Evolutionary conservation across 1,284 basidiomycete genomes (phyloP).

Genomic region (Sutorius eximius): DNA sequence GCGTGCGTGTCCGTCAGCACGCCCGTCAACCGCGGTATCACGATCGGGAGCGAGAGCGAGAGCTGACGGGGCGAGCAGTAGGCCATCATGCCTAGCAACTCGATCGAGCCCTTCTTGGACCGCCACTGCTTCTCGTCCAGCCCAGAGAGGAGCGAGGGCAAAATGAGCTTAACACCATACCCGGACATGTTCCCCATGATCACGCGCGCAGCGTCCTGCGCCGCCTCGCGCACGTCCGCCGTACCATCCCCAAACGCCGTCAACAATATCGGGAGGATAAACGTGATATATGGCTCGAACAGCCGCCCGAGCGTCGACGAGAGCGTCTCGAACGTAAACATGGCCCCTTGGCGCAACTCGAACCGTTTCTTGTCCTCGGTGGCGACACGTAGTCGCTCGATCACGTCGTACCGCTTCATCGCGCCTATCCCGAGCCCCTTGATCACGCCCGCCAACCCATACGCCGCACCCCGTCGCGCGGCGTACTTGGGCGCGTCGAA

Average conservation of each 20-base stretch:
- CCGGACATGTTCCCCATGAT: slow-evolving; percentile 97
- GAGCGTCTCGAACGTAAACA: slow-evolving; percentile 95
- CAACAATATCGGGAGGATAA: slow-evolving; percentile 85
- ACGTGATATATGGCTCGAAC: slow-evolving; percentile 94
- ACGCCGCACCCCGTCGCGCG: slow-evolving; percentile 90
- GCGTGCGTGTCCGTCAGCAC: slow-evolving; percentile 97
- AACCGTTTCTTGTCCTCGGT: slow-evolving; percentile 89
- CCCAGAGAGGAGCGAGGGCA: slow-evolving; percentile 88
- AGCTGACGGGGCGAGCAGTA: slow-evolving; percentile 97
- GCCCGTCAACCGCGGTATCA: slow-evolving; percentile 93
- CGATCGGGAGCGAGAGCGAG: slow-evolving; percentile 92
- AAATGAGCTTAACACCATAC: slow-evolving; percentile 92
- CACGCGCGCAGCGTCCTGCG: slow-evolving; percentile 88
- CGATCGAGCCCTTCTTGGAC: slow-evolving; percentile 97
- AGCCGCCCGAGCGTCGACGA: slow-evolving; percentile 83
- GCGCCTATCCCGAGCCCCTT: slow-evolving; percentile 86
- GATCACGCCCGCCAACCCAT: slow-evolving; percentile 91
- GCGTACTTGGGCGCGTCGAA: slow-evolving; percentile 86
- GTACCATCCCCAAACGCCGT: slow-evolving; percentile 89
- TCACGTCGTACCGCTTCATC: slow-evolving; percentile 83
- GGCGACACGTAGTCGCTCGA: slow-evolving; percentile 73
- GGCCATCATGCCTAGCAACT: slow-evolving; percentile 98
- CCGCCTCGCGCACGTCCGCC: slow-evolving; percentile 91
- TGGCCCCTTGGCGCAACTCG: slow-evolving; percentile 88
- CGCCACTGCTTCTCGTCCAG: slow-evolving; percentile 99